Evolutionary conservation across 805 yeast genomes (phyloP), one percentile per base, ranked within the genome.

Genomic region (Starmerella scarabaei): DNA sequence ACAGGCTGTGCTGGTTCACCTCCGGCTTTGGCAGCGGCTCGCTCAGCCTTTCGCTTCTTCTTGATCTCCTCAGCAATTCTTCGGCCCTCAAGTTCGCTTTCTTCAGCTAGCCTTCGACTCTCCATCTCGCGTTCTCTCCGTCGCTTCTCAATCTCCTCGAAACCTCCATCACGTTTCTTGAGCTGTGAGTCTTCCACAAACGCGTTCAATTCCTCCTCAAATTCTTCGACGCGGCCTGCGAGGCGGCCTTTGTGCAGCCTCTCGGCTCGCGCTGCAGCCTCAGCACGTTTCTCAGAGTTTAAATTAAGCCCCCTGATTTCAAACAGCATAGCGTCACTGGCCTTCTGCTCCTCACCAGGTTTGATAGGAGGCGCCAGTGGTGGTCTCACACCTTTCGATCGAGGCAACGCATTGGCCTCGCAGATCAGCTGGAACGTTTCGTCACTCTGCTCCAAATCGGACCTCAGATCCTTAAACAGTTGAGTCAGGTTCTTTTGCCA

Each of bases 401-500:
- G 29, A 3, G 44, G 47, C 15, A 38, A 20, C 17, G 35, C 34
- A 42, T 47, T 47, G 17, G 50, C 50, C 37, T 47, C 46, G 20
- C 39, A 36, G 2, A 91, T 86, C 30, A 91, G 64, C 30, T 71
- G 72, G 53, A 77, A 83, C 0, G 96, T 88, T 53, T 85, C 94
- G 34, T 67, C 66, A 1, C 93, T 91, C 51, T 76, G 79, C 19
- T 69, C 71, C 24, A 91, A 60, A 60, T 91, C 99, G 46, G 83
- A 91, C 31, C 70, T 72, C 47, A 91, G 61, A 54, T 88, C 93
- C 23, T 67, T 68, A 1, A 83, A 73, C 40, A 93, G 69, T 44
- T 83, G 94, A 52, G 84, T 95, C 58, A 88, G 96, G 16, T 84
- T 68, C 41, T 81, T 81, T 61, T 86, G 75, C 57, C 84, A 84